A percentile compares a stretch with the other conserved stretches of the same genome.
Evolutionary conservation across 768 basidiomycete species (phyloP).

Genomic region (Collybiopsis confluens): DNA sequence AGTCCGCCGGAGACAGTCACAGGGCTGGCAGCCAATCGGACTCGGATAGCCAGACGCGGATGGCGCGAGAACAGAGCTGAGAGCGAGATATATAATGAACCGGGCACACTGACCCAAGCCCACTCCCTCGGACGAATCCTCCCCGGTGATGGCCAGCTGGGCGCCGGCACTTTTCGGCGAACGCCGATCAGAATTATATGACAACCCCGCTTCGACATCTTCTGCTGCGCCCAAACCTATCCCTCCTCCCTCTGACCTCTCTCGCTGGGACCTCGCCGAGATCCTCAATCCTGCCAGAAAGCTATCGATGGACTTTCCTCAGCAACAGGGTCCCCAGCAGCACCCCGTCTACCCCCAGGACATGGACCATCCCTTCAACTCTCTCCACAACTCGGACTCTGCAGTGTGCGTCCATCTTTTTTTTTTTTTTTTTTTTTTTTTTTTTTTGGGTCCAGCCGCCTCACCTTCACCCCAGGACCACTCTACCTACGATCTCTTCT

Average conservation of each 20-base stretch:
- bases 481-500: slow-evolving; percentile 59
- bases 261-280: slow-evolving; percentile 38
- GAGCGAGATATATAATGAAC: no score
- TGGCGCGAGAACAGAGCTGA: no score
- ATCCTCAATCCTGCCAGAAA: slow-evolving; percentile 41
- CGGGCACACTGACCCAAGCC: slow-evolving; percentile 33
- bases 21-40: slow-evolving; percentile 50
- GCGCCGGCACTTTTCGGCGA: slow-evolving; percentile 45
- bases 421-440: neutral
- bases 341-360: slow-evolving; percentile 51
- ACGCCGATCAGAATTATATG: slow-evolving; percentile 50
- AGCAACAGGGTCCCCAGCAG: slow-evolving; percentile 31
- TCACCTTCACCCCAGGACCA: slow-evolving; percentile 37
- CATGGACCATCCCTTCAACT: slow-evolving; percentile 50
- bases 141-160: no score
- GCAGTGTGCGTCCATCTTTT: slow-evolving; percentile 32
- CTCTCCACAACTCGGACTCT: slow-evolving; percentile 37
- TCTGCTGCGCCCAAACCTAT: slow-evolving; percentile 31
- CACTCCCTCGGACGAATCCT: no score
- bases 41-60: no score
- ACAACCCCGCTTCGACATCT: slow-evolving; percentile 20
- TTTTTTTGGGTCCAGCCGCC: no score
- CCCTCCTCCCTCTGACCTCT: slow-evolving; percentile 28
- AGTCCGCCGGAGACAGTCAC: slow-evolving; percentile 37
- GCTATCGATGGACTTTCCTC: slow-evolving; percentile 53